These are phyloP conservation scores for Ophiostoma fasciatum DNA, from an alignment of 2,329 filamentous ascomycete species.

Conservation along the genomic window DNA sequence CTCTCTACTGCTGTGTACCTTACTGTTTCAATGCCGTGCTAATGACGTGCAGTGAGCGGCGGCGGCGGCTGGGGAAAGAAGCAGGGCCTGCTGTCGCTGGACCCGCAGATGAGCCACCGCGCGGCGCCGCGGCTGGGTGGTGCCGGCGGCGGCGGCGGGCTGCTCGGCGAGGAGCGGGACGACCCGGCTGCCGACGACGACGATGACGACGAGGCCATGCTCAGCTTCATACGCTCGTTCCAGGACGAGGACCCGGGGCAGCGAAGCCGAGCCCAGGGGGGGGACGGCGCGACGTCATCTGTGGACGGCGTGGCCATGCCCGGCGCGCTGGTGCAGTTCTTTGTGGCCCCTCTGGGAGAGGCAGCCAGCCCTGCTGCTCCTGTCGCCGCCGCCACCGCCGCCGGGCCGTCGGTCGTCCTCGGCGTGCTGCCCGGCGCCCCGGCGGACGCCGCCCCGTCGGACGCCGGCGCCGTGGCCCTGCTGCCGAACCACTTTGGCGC, in stretches of 20 bases:
- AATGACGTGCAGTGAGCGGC: conserved; percentile 46
- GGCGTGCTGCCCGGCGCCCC: conserved; percentile 8
- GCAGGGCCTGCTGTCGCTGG: conserved; percentile 62
- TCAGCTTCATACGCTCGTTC: conserved; percentile 37
- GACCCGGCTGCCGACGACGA: conserved; percentile 28
- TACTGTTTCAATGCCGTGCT: no score
- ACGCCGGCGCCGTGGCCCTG: conserved; percentile 7
- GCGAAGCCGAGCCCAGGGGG: conserved; percentile 9
- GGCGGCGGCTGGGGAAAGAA: conserved; percentile 77
- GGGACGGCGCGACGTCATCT: not conserved
- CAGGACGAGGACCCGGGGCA: no score
- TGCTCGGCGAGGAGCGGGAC: conserved; percentile 4
- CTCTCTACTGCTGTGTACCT: conserved; percentile 15
- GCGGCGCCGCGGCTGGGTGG: conserved; percentile 15
- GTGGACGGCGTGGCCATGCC: conserved; percentile 40
- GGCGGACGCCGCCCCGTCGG: conserved; percentile 2
- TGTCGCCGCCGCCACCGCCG: not conserved
- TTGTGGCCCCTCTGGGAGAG: conserved; percentile 22
- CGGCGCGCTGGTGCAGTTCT: conserved; percentile 54
- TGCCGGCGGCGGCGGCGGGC: conserved; percentile 8
- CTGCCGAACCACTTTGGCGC: conserved; percentile 41
- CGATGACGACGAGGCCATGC: conserved; percentile 35
- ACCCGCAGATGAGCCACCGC: conserved; percentile 48
- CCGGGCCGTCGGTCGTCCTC: conserved; percentile 6
- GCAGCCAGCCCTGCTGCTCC: not conserved